Evolutionary conservation across 148 eudicot species (phyloP), one percentile per base, ranked within the genome.

Genomic region (Rhododendron mucronatum): DNA sequence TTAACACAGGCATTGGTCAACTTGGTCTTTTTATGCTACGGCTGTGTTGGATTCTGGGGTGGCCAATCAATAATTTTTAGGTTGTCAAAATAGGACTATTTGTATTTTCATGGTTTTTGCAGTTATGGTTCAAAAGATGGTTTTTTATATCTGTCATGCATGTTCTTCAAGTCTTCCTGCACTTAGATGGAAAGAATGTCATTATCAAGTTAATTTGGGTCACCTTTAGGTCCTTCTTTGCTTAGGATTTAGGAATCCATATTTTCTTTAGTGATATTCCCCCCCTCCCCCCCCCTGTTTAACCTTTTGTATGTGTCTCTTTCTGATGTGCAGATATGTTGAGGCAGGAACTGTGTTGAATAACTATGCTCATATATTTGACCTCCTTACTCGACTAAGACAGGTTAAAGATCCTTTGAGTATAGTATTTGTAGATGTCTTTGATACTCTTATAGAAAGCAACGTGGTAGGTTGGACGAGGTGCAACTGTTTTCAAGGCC

Each of bases 311-410:
- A 23, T 57, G 35, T 37, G 47, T 67, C 30, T 83, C 51, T 76
- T 67, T 81, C 41, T 86, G 82, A 45, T 84, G 39, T 91, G 92
- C 94, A 97, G 99, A 89, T 97, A 95, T 80, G 88, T 94, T 88
- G 85, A 86, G 44, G 89, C 87, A 85, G 98, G 97, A 65, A 94
- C 95, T 35, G 59, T 97, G 87, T 89, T 93, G 94, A 94, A 93
- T 87, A 97, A 95, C 87, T 95, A 97, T 91, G 98, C 96, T 82
- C 98, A 95, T 88, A 97, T 97, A 85, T 94, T 95, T 91, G 98
- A 92, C 86, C 95, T 97, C 51, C 98, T 95, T 53, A 97, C 98
- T 21, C 94, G 98, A 69, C 82, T 97, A 87, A 94, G 98, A 44
- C 98, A 94, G 98, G 98, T 96, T 80, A 82, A 47, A 5, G 39